Base-by-base conservation (phyloP, 1,139 yeast species). In the Blastobotrys ciferrii region DNA sequence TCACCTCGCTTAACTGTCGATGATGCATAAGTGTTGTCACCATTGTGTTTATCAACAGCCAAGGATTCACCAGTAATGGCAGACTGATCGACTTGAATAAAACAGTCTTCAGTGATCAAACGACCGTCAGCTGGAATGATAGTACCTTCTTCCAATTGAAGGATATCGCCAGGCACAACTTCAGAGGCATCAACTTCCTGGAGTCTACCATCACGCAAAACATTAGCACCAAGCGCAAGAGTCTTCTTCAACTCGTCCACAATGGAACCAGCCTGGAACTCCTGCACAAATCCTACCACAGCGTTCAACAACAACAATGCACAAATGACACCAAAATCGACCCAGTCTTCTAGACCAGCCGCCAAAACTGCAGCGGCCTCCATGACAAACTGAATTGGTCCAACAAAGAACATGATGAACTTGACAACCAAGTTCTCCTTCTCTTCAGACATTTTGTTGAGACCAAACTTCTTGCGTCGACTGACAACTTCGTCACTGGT, bases 331-430 rank as follows among this genome's bases (percentile, higher is more conserved):
- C 97, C 97, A 78, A 89, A 89, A 81, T 89, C 97, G 68, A 91
- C 96, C 97, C 97, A 91, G 77, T 89, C 97, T 76, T 88, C 94
- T 67, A 91, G 81, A 85, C 97, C 97, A 59, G 96, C 96, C 64
- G 98, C 97, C 72, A 91, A 80, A 57, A 89, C 80, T 65, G 97
- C 97, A 66, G 98, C 98, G 69, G 95, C 73, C 77, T 89, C 97
- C 98, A 91, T 91, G 70, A 91, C 97, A 83, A 91, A 91, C 78
- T 91, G 98, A 72, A 91, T 89, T 62, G 97, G 97, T 76, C 98
- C 98, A 59, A 91, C 87, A 71, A 91, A 91, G 80, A 88, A 91
- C 88, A 83, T 82, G 66, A 87, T 69, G 71, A 91, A 89, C 78
- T 91, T 91, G 61, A 88, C 72, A 53, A 88, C 65, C 73, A 87